Base-by-base conservation (phyloP, 2,329 filamentous ascomycete species). In the Xylariaceae sp. region DNA sequence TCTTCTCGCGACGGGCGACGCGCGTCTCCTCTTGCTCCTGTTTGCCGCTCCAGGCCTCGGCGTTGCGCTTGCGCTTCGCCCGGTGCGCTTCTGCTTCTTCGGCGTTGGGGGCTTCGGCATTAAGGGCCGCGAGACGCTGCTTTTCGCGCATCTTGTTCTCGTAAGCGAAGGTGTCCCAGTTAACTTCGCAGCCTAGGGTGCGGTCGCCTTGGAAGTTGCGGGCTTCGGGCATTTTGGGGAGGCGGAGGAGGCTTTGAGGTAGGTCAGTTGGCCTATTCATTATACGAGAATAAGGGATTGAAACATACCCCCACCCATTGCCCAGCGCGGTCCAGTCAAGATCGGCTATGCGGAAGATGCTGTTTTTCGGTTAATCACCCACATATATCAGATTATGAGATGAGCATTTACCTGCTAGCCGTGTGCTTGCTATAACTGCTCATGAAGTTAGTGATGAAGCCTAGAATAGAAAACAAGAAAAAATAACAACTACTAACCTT, bases 151-250 rank as follows among this genome's bases (percentile, higher is more conserved):
- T 76, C 70, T 87, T 88, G 67, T 93, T 89, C 68, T 85, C 86
- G 75, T 91, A 93, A 0, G 82, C 77, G 67, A 85, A 91, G 1
- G 74, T 78, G 49, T 87, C 80, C 81, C 88, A 87, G 71, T 91
- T 84, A 9, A 91, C 76, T 1, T 81, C 80, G 1, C 87, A 73
- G 1, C 84, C 84, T 0, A 89, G 76, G 18, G 77, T 81, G 63
- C 82, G 81, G 71, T 90, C 88, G 3, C 88, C 88, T 10, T 85
- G 81, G 78, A 89, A 93, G 0, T 79, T 82, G 68, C 87, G 88
- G 56, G 90, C 77, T 73, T 99, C 94, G 0, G 94, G 93, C 94
- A 99, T 99, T 71, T 89, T 91, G 3, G 94, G 94, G 64, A 97
- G 80, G 54, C 87, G 87, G 1, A 97, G 79, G 0, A 99, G 79